A percentile compares a stretch with the other conserved stretches of the same genome.
Evolutionary conservation across 371 early-diverging fungal genomes (phyloP).

Genomic region (Smittium culicis): DNA sequence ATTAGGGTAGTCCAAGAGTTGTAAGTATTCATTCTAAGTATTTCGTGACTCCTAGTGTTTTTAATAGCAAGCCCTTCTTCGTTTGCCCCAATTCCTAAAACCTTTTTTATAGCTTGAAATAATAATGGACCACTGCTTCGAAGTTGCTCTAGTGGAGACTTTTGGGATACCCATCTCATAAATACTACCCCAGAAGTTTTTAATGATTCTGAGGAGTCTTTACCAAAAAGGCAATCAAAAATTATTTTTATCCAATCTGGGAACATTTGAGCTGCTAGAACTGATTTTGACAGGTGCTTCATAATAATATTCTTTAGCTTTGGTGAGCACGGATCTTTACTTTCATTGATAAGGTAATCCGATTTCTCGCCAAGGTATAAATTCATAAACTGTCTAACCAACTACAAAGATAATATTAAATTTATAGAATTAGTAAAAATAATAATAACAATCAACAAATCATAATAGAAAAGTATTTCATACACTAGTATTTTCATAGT

Average conservation of each 20-base stretch:
- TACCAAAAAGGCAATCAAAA: constrained; percentile 8
- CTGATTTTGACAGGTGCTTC: constrained; percentile 5
- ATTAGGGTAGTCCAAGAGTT: not conserved
- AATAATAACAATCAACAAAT: too few relatives aligned
- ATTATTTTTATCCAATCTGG: constrained; percentile 9
- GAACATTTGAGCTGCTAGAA: not conserved
- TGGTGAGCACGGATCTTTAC: not conserved
- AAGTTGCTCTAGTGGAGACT: not conserved
- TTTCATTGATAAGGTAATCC: not conserved
- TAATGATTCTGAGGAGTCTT: not conserved
- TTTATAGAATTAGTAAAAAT: too few relatives aligned
- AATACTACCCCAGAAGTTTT: not conserved
- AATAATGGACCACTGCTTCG: not conserved
- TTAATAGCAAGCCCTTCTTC: not conserved
- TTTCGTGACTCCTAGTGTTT: not conserved
- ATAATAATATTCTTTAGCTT: constrained; percentile 1
- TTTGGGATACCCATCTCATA: not conserved
- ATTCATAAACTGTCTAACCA: not conserved
- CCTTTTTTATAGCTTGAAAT: constrained; percentile 7
- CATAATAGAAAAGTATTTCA: not conserved
- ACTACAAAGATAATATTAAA: too few relatives aligned
- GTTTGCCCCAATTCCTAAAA: constrained; percentile 1
- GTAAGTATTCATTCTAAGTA: constrained; percentile 3
- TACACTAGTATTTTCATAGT: constrained; percentile 1
- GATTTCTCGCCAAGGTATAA: constrained; percentile 1